Base-by-base conservation (phyloP, 2,329 filamentous ascomycete species). In the Claviceps sp. region DNA sequence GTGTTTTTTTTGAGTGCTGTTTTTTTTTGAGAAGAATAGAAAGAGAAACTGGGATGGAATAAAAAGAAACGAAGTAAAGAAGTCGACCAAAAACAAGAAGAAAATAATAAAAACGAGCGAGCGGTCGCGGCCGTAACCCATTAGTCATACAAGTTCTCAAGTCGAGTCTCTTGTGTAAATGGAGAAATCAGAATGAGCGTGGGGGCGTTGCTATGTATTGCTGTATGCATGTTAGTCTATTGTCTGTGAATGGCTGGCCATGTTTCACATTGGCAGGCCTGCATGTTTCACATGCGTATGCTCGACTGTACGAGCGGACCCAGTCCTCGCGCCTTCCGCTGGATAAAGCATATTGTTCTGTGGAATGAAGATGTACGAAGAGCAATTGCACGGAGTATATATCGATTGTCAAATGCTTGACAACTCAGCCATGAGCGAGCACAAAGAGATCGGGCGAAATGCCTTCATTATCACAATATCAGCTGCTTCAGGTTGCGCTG, bases 401-500 rank as follows among this genome's bases (percentile, higher is more conserved):
- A 34, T 34, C 30, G 9, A 30, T 34, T 34, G 30, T 30, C 37
- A 5, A 34, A 5, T 26, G 24, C 6, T 3, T 41, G 37, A 26
- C 30, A 26, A 41, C 20, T 16, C 47, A 30, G 47, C 22, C n/a
- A 26, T 38, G 3, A 24, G 47, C 18, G n/a, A 47, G n/a, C 22
- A 38, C 24, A 37, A 24, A 20, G n/a, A 46, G 24, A 5, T 14
- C 2, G 8, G 16, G 11, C 18, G 22, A 7, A 22, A 16, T 2
- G 24, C 16, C 18, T 14, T 54, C 34, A 55, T 55, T 47, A 53
- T 61, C 61, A 67, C 56, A 67, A 57, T 55, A 90, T 87, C 62
- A 89, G 72, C 68, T 85, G 84, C 70, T 88, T 86, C 52, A 90
- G 75, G 65, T 89, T 89, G 65, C 84, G 84, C 69, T 89, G 85